Conservation (phyloP, 768 basidiomycete genomes). For the Auricularia auricula-judae region DNA sequence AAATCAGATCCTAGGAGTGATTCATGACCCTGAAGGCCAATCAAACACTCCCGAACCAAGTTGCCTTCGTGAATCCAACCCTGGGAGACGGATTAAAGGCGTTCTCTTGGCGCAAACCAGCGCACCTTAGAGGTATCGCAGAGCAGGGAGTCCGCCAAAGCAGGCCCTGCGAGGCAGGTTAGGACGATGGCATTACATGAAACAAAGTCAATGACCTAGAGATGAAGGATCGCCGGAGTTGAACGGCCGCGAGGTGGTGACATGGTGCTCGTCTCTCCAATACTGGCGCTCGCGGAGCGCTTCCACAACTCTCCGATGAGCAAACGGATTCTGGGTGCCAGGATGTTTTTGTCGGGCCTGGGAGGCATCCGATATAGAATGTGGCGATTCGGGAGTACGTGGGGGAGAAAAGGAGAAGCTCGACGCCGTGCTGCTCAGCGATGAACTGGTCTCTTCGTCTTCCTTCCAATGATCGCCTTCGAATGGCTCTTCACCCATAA, state of each 20-base stretch:
- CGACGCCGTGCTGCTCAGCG: background rate
- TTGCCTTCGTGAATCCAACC: conserved; percentile 65
- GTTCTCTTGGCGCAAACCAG: background rate
- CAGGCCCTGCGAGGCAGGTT: background rate
- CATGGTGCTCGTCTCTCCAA: background rate
- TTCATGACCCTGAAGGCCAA: conserved; percentile 57
- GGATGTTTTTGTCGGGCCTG: background rate
- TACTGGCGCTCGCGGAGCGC: background rate
- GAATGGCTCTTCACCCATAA: conserved; percentile 71
- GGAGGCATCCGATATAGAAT: background rate
- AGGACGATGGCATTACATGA: background rate
- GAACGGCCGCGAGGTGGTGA: background rate
- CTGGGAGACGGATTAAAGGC: conserved; percentile 21
- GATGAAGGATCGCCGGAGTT: background rate
- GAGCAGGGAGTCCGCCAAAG: background rate
- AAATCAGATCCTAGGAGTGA: background rate
- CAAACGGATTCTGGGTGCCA: background rate
- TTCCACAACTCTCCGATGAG: background rate
- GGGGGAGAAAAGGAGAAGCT: background rate
- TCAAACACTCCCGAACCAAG: conserved; percentile 65
- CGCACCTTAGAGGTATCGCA: background rate
- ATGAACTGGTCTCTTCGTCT: conserved; percentile 26
- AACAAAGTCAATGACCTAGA: background rate
- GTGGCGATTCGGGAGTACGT: background rate
- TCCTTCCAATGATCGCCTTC: conserved; percentile 80